Percentiles rank a stretch among this genome's conserved stretches.
These are phyloP conservation scores for Colletotrichum tofieldiae DNA, from an alignment of 2,329 filamentous ascomycete genomes.

Conservation along the genomic window DNA sequence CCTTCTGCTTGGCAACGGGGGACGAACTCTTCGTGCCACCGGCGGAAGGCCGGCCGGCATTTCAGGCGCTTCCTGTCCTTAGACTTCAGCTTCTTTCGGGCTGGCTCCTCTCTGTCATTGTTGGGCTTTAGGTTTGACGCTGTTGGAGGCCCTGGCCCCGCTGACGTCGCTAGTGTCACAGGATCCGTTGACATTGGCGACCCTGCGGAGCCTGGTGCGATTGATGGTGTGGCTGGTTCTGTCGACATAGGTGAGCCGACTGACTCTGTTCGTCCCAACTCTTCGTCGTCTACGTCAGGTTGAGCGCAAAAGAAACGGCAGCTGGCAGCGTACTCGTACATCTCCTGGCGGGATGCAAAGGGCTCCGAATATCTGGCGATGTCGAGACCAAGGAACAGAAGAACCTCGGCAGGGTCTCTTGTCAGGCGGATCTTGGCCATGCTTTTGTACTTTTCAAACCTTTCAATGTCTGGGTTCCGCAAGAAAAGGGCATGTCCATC, in stretches of 20 bases:
- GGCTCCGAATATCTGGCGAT: constrained; percentile 65
- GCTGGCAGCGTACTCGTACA: constrained; percentile 74
- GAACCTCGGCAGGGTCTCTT: constrained; percentile 66
- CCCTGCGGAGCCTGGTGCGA: neutral
- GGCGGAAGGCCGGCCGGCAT: constrained; percentile 69
- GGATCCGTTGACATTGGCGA: neutral
- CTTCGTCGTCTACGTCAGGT: constrained; percentile 37
- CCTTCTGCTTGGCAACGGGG: constrained; percentile 63
- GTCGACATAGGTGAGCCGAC: neutral
- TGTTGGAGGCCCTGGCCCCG: neutral
- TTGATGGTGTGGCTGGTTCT: neutral
- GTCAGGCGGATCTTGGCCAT: constrained; percentile 74
- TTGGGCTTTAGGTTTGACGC: neutral
- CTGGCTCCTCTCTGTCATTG: constrained; percentile 19
- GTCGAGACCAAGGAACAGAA: constrained; percentile 76
- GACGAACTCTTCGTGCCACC: constrained; percentile 77
- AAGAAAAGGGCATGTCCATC: constrained; percentile 76
- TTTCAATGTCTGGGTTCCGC: constrained; percentile 78
- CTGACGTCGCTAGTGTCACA: neutral
- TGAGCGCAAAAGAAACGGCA: constrained; percentile 72
- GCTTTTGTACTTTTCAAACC: constrained; percentile 58
- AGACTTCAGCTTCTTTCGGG: constrained; percentile 55
- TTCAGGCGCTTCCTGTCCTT: constrained; percentile 72
- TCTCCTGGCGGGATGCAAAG: constrained; percentile 68
- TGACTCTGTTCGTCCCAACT: neutral